Base-by-base conservation (phyloP, 2,329 filamentous ascomycete genomes). In the Byssochlamys sp. region DNA sequence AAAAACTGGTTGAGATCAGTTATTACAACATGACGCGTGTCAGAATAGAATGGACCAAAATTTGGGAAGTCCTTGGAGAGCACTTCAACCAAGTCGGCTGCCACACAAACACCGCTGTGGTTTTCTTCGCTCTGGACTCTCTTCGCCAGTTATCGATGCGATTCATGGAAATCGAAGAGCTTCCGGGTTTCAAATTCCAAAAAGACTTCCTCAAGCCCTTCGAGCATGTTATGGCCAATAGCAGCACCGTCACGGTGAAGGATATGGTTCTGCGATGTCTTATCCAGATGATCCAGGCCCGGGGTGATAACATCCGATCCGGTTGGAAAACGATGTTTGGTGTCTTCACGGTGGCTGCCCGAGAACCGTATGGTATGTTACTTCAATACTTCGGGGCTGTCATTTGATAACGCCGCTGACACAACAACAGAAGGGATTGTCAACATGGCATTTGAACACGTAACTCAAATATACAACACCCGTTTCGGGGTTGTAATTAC, bases 11-110 rank as follows among this genome's bases (percentile, higher is more conserved):
- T 14, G 94, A 99, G 74, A 97, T 99, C 73, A 95, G 90, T 72
- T 96, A 96, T 74, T 99, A 99, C 83, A 99, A 99, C 77, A 99
- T 99, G 94, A 91, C 90, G 59, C 86, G 94, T 79, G 92, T 99
- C 35, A 88, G 94, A 66, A 97, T 97, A 66, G 94, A 99, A 71
- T 99, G 94, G 94, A 95, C 89, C 11, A 92, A 88, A 66, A 96
- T 99, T 59, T 99, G 94, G 94, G 89, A 89, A 61, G 89, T 99
- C 1, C 82, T 99, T n/a, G 94, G 94, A 12, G 89, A 96, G 69
- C 95, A 99, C 70, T 99, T 99, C 80, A 97, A 97, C 72, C 87
- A 91, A 62, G 94, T 99, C 60, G 95, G 95, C 55, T 97, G 92
- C 68, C 91, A 97, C 68, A 89, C 87, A 67, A 99, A 99, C 75